These are phyloP conservation scores for Trypethelium eluteriae DNA, from an alignment of 495 filamentous ascomycete genomes.

Conservation along the genomic window DNA sequence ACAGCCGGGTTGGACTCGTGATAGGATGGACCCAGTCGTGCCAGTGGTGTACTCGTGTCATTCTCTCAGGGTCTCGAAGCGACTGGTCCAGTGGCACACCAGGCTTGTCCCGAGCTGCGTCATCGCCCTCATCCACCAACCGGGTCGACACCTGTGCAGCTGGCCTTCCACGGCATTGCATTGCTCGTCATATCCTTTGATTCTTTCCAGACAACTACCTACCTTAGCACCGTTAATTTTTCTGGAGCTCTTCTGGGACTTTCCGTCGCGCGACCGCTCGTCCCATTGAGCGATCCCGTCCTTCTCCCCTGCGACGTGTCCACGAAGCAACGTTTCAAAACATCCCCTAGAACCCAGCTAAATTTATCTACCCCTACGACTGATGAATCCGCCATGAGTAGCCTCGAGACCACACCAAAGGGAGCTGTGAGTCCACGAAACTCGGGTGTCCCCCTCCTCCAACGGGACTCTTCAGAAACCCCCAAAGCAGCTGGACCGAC, in stretches of 20 bases:
- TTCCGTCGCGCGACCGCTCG: not conserved
- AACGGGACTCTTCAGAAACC: constrained; percentile 5
- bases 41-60: not conserved
- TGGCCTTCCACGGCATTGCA: constrained; percentile 8
- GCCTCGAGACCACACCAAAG: constrained; percentile 10
- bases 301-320: not conserved
- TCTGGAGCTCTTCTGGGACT: not conserved
- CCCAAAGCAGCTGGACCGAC: not conserved
- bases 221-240: not conserved
- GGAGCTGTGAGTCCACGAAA: constrained; percentile 8
- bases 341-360: not conserved
- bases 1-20: not conserved
- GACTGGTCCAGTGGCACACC: not conserved
- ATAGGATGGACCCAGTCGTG: not conserved
- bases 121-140: constrained; percentile 5
- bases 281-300: not conserved
- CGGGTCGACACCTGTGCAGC: constrained; percentile 4
- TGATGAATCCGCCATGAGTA: constrained; percentile 3
- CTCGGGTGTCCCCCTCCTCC: constrained; percentile 5
- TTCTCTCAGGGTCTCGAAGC: not conserved
- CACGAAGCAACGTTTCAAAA: not conserved
- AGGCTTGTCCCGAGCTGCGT: constrained; percentile 8
- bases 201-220: no score
- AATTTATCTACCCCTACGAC: not conserved
- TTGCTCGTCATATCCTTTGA: not conserved